Percentiles rank a stretch among this genome's conserved stretches.
Conservation (phyloP, 768 basidiomycete species). For the Suillus subaureus region DNA sequence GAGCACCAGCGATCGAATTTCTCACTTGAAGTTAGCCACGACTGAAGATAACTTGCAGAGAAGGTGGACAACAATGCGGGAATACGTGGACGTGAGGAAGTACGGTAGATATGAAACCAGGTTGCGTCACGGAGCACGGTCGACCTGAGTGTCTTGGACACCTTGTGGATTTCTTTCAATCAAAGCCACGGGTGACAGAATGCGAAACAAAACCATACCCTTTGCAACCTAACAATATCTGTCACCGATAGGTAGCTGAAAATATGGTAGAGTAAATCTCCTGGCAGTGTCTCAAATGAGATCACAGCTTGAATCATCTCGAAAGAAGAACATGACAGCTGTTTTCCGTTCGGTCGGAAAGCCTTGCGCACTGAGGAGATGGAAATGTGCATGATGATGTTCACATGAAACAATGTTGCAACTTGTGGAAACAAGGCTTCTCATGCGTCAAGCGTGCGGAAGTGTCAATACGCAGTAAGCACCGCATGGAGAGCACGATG, state of each 20-base stretch:
- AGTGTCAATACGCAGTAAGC: slow-evolving; percentile 1
- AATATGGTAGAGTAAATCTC: not conserved
- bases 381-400: slow-evolving; percentile 9
- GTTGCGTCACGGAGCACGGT: slow-evolving; percentile 1
- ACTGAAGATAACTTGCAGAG: slow-evolving; percentile 4
- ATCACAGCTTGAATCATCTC: slow-evolving; percentile 9
- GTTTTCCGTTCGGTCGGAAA: slow-evolving; percentile 1
- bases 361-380: slow-evolving; percentile 6
- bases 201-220: not conserved
- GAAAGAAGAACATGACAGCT: slow-evolving; percentile 4
- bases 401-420: slow-evolving; percentile 5
- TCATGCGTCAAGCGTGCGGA: not conserved
- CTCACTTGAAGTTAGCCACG: slow-evolving; percentile 7
- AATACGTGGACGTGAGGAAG: not conserved
- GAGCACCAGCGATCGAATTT: slow-evolving; percentile 7
- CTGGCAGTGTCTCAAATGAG: slow-evolving; percentile 6
- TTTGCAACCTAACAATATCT: slow-evolving; percentile 6
- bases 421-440: not conserved
- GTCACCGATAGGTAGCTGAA: not conserved
- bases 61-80: slow-evolving; percentile 1
- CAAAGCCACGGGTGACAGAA: not conserved
- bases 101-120: not conserved
- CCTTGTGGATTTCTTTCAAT: not conserved
- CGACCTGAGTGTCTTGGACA: slow-evolving; percentile 4
- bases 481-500: slow-evolving; percentile 8